Conservation (phyloP, 2,329 filamentous ascomycete genomes). For the Cladosporium sp. region DNA sequence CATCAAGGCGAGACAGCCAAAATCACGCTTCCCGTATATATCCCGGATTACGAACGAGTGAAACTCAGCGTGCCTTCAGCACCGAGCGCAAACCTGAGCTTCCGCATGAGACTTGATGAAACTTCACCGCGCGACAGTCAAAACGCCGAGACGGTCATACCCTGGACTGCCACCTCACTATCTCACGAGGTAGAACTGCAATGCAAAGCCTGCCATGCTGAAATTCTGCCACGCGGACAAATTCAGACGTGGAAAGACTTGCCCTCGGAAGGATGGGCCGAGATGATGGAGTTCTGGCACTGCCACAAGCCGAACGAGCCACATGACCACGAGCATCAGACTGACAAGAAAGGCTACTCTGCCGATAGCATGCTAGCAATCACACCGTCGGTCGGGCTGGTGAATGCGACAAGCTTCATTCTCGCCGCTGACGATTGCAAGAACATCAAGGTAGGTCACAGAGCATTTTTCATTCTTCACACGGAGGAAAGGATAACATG, state of each 20-base stretch:
- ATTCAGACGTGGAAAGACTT: conserved; percentile 78
- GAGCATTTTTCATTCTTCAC: conserved; percentile 10
- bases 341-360: conserved; percentile 74
- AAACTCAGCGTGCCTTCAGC: conserved; percentile 54
- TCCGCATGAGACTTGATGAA: conserved; percentile 54
- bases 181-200: conserved; percentile 29
- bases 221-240: conserved; percentile 40
- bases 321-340: conserved; percentile 46
- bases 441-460: conserved; percentile 46
- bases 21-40: conserved; percentile 50
- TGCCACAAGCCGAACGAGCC: conserved; percentile 84
- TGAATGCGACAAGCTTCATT: conserved; percentile 78
- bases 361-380: conserved; percentile 74
- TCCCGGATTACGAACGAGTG: conserved; percentile 42
- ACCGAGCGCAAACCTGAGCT: conserved; percentile 53
- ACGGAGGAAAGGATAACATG: conserved; percentile 5
- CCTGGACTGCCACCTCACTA: conserved; percentile 47
- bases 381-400: conserved; percentile 68
- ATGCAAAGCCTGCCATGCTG: conserved; percentile 34
- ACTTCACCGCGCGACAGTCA: not conserved
- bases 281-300: conserved; percentile 99
- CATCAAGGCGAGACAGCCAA: conserved; percentile 49
- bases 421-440: conserved; percentile 68
- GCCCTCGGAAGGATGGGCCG: conserved; percentile 95
- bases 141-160: conserved; percentile 39